Base-by-base conservation (phyloP, 306 rosid species). In the Gynostemma pentaphyllum region DNA sequence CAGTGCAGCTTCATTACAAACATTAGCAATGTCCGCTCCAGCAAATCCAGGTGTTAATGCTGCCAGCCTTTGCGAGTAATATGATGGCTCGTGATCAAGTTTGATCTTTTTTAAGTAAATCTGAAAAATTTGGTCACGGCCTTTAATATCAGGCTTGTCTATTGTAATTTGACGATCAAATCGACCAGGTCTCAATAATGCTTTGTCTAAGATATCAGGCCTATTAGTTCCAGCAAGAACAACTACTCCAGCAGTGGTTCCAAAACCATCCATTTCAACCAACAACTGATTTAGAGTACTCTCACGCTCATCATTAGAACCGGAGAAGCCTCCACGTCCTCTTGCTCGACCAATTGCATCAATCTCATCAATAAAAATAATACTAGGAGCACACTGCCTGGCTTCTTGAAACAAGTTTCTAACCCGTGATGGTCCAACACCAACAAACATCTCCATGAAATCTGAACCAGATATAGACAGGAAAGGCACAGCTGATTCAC, bases 11-110 rank as follows among this genome's bases (percentile, higher is more conserved):
- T 92, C 98, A 28, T 92, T 92, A 73, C 96, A 88, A 29, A 92
- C 95, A 81, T 92, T 92, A 45, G 98, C 96, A 78, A 92, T 92
- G 81, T 88, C 98, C n/a, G 98, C 98, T 67, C 98, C 98, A 24
- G 96, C 95, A 84, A 92, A 88, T 64, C 98, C 98, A 36, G 98
- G 98, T n/a, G 96, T 92, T 37, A 88, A 85, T 45, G 98, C 96
- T 34, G 98, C 96, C 59, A 92, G 95, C 79, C 96, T 84, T 53
- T 86, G 95, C 5, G 98, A 92, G 78, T 55, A 92, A 72, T 72
- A 92, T 45, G 90, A 80, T 62, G 98, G 98, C 63, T 79, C 77
- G 8, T 76, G 95, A 71, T 88, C 88, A 70, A 92, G 96, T 76
- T 92, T 92, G 67, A 92, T 79, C 75, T 75, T 92, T 50, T 82